Percentiles rank a stretch among this genome's conserved stretches.
phyloP scores from a whole-genome alignment of 768 basidiomycete genomes.

The Hygrophoropsis aurantiaca region DNA sequence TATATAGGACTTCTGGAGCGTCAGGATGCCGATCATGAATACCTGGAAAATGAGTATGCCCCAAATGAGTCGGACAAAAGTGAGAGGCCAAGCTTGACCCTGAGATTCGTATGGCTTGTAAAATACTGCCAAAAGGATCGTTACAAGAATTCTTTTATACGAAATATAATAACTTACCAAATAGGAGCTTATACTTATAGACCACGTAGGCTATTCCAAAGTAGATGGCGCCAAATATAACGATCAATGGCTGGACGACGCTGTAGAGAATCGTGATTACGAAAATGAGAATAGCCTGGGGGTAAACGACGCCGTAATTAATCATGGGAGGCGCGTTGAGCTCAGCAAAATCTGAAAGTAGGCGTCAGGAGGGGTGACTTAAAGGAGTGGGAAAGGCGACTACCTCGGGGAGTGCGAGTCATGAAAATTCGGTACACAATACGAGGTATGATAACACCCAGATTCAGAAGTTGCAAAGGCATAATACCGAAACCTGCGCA shows the following conservation, averaged over 20 bases:
- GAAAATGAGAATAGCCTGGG: slow-evolving; percentile 94
- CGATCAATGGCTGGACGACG: slow-evolving; percentile 92
- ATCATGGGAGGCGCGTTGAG: slow-evolving; percentile 97
- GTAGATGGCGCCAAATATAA: slow-evolving; percentile 93
- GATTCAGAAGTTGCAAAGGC: slow-evolving; percentile 91
- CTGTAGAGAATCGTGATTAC: slow-evolving; percentile 94
- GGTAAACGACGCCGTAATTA: slow-evolving; percentile 96
- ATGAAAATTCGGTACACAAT: slow-evolving; percentile 71
- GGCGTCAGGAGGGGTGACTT: slow-evolving; percentile 2
- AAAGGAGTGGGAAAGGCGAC: slow-evolving; percentile 7
- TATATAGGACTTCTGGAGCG: slow-evolving; percentile 55
- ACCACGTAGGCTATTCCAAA: slow-evolving; percentile 96
- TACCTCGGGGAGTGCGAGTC: slow-evolving; percentile 90
- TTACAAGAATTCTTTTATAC: neutral
- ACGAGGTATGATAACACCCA: slow-evolving; percentile 84
- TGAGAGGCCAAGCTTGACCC: slow-evolving; percentile 97
- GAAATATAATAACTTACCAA: slow-evolving; percentile 55
- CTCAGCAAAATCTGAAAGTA: slow-evolving; percentile 83
- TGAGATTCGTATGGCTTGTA: slow-evolving; percentile 98
- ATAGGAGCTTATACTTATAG: slow-evolving; percentile 97
- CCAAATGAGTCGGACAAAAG: slow-evolving; percentile 89
- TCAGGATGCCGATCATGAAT: slow-evolving; percentile 98
- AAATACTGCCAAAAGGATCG: slow-evolving; percentile 62
- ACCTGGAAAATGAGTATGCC: slow-evolving; percentile 90
- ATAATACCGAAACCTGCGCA: slow-evolving; percentile 81